Base-by-base conservation (phyloP, 345 rosid species). In the Pistacia integerrima region DNA sequence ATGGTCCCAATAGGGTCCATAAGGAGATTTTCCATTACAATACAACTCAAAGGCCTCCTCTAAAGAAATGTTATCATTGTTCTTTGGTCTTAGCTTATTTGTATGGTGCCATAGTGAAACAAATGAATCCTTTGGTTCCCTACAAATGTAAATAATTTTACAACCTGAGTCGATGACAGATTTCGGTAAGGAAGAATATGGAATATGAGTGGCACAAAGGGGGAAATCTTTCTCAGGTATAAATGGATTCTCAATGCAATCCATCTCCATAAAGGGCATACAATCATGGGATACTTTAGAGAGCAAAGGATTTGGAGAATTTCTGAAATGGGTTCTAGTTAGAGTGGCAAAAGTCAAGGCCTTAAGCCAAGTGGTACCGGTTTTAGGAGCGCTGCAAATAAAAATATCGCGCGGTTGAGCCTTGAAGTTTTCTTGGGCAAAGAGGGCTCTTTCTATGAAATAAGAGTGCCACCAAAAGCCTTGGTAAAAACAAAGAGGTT, bases 1-100 rank as follows among this genome's bases (percentile, higher is more conserved):
- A 75, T 82, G 83, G 18, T 74, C 80, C 83, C 83, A 82, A 71
- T 76, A 84, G 49, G 87, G 87, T 60, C 84, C 81, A 41, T 41
- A 41, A 5, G 46, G 46, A 41, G 46, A 41, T 41, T 41, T 61
- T 14, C 76, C 76, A 2, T 51, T 20, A 10, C 69, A 48, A 17
- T 22, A 73, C 25, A 48, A 35, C 25, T 73, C 76, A 28, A 46
- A 73, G 4, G 28, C 60, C 68, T 72, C 38, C 13, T 60, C 75
- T 51, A 72, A 25, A n/a, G 51, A 44, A 55, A 35, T 14, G 17
- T 22, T 38, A 10, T 62, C 11, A 20, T n/a, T 22, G 64, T n/a
- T 59, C 28, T 59, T 25, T n/a, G 28, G 4, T 22, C 22, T 22
- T 22, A 59, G 4, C 44, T 51, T 71, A 2, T n/a, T 64, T 3